Evolutionary conservation across 495 filamentous ascomycete genomes (phyloP).

Genomic region (Saxophila tyrrhenica): DNA sequence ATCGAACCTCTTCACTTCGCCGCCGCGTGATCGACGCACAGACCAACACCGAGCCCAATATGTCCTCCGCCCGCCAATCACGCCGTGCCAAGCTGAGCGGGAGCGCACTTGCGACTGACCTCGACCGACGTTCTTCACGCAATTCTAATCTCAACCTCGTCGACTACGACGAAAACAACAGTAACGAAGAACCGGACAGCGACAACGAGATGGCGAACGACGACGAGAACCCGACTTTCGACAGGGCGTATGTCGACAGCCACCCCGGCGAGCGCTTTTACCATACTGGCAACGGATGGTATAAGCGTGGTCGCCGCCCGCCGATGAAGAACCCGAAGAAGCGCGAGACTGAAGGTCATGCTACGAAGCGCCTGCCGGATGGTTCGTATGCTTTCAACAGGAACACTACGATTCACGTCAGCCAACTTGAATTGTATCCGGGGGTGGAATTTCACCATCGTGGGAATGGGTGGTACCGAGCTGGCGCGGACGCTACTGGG

Average conservation of each 20-base stretch:
- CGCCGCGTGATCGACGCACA: background rate
- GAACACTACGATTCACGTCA: slow-evolving; percentile 1
- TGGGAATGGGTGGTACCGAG: slow-evolving; percentile 17
- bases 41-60: background rate
- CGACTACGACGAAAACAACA: slow-evolving; percentile 2
- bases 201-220: slow-evolving; percentile 1
- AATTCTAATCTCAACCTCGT: background rate
- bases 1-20: background rate
- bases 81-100: slow-evolving; percentile 12
- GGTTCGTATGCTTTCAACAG: background rate
- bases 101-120: slow-evolving; percentile 3
- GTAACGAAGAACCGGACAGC: slow-evolving; percentile 1
- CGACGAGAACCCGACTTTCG: slow-evolving; percentile 3
- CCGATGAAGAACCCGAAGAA: background rate
- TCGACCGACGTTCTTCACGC: background rate
- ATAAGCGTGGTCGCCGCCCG: slow-evolving; percentile 9
- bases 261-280: slow-evolving; percentile 10
- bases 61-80: slow-evolving; percentile 2
- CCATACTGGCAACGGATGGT: slow-evolving; percentile 20
- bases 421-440: slow-evolving; percentile 7
- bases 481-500: slow-evolving; percentile 9
- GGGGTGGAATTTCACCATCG: slow-evolving; percentile 14
- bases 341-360: background rate
- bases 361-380: background rate
- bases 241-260: slow-evolving; percentile 5